Base-by-base conservation (phyloP, 257 asterid genomes). In the Oldenlandia corymbosa region DNA sequence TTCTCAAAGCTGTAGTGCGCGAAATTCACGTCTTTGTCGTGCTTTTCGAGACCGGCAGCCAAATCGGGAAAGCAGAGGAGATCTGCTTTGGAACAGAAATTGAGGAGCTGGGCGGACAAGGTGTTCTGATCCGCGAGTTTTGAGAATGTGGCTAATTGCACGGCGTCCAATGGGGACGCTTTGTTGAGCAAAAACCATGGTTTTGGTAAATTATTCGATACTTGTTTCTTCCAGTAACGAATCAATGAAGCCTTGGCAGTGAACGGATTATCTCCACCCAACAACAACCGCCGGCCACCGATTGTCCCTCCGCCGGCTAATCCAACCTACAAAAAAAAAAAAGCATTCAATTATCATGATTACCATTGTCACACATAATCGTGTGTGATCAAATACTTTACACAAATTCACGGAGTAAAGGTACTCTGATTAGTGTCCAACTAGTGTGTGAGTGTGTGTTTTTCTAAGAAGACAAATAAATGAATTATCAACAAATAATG, bases 21-120 rank as follows among this genome's bases (percentile, higher is more conserved):
- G 69, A 88, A 88, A 55, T 84, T 73, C 9, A 67, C 90, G 28
- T 88, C 61, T 14, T 52, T 49, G 14, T 28, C 31, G 76, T 88
- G 94, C 49, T 80, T 85, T 42, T 77, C 86, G 41, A 78, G 79
- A 43, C 91, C 80, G 1, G 81, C 77, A 2, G 84, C 51, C 10
- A 82, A 62, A 73, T 83, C 88, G 34, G 80, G 82, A 78, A 86
- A 85, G 65, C 95, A 88, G 27, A 88, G 75, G 9, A 88, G 85
- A 10, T 85, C 80, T 1, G 95, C 94, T 45, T 73, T 75, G 28
- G 88, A 24, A 70, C 95, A 88, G 72, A 88, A 88, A 12, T 75
- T 79, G 1, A 80, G 87, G 21, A 88, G 83, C 7, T 81, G 78
- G 4, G 81, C 60, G 17, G 96, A 83, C 23, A 88, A 80, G 3